Evolutionary conservation across 2,329 filamentous ascomycete genomes (phyloP), one percentile per base, ranked within the genome.

Genomic region (Chaetomium olivaceum): DNA sequence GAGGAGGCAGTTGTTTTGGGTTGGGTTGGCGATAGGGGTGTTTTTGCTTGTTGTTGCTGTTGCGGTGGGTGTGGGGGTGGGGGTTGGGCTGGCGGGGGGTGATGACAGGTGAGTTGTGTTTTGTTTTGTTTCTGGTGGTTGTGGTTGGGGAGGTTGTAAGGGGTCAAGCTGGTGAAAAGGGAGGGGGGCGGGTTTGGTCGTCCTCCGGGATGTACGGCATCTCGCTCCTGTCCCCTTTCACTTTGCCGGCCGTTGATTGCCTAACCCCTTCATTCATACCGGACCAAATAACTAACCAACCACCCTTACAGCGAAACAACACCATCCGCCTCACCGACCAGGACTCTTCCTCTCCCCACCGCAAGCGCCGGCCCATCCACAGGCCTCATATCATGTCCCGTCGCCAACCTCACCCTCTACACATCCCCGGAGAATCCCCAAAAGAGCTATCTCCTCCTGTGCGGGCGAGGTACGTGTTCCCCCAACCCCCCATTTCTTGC

Each of bases 371-470:
- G 50, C 23, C 57, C 55, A 2, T 33, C 51, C 16, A 19, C 36
- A 5, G 11, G 62, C 23, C 43, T 46, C 1, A 62, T 55, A 16
- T 71, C 74, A 58, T 79, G 77, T 57, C 77, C 77, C 1, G 12
- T 50, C 16, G 71, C 74, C 65, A 79, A 80, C 69, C 70, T 72
- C 36, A 78, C 77, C 6, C 67, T 74, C n/a, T 78, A 76, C 68
- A 62, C 66, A 3, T 64, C 31, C 58, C 14, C 14, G 3, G 36
- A 64, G 3, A 43, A 43, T 19, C 14, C 36, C 6, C 55, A 69
- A 31, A 71, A 71, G 39, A 68, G 67, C 21, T 79, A 73, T 67
- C 59, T 77, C 1, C 65, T 79, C 7, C 66, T 78, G 9, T 79
- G 77, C 67, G 74, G 75, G 21, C 68, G 60, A 21, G 64, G 63